A percentile compares a stretch with the other conserved stretches of the same genome.
phyloP scores from a whole-genome alignment of 2,329 filamentous ascomycete species.

The Sarocladium kiliense region DNA sequence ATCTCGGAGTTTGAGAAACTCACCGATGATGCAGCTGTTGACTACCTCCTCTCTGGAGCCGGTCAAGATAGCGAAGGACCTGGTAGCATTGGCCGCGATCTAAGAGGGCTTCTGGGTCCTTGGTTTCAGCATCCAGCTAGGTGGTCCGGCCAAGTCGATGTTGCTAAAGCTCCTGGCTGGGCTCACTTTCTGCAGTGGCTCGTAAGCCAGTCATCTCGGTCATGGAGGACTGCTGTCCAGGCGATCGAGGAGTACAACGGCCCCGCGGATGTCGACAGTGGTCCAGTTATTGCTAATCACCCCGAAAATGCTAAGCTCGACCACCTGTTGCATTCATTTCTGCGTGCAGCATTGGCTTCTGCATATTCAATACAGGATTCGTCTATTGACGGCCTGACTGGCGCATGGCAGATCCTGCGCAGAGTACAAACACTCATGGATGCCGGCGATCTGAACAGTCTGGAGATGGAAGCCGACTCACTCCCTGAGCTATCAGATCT shows the following conservation, averaged over 20 bases:
- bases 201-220: conserved; percentile 48
- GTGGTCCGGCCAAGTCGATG: conserved; percentile 35
- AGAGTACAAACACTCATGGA: conserved; percentile 43
- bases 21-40: conserved; percentile 52
- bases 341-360: conserved; percentile 60
- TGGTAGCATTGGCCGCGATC: conserved; percentile 52
- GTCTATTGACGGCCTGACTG: conserved; percentile 51
- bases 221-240: conserved; percentile 58
- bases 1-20: conserved; percentile 61
- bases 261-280: conserved; percentile 64
- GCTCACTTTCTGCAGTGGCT: conserved; percentile 67
- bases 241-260: conserved; percentile 70
- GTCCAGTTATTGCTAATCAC: conserved; percentile 51
- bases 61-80: conserved; percentile 33
- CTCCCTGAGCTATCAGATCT: conserved; percentile 33
- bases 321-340: conserved; percentile 59
- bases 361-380: conserved; percentile 62
- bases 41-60: conserved; percentile 56
- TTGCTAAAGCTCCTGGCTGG: conserved; percentile 56
- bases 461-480: conserved; percentile 41
- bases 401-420: conserved; percentile 48
- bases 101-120: conserved; percentile 64
- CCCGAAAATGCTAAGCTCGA: conserved; percentile 55
- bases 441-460: conserved; percentile 48
- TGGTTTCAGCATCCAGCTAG: conserved; percentile 65